Evolutionary conservation across 2,329 filamentous ascomycete species (phyloP).

Genomic region (Neofusicoccum laricinum): DNA sequence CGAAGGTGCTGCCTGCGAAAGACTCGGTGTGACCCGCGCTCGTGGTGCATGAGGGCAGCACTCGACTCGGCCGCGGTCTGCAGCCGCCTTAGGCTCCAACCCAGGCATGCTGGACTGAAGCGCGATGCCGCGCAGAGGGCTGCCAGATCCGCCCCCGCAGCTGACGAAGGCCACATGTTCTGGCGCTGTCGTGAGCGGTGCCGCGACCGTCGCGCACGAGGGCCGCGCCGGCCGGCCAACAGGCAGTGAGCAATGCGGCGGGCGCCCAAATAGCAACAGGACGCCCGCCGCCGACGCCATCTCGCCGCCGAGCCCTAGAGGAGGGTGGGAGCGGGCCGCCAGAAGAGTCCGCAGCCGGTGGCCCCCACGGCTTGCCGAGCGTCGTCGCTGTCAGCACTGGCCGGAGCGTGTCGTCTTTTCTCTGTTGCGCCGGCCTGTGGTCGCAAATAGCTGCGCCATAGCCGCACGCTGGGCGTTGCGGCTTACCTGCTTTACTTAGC

Average conservation of each 20-base stretch:
- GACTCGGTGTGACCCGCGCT: neutral
- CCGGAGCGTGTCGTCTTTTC: neutral
- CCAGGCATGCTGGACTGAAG: neutral
- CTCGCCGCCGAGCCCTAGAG: neutral
- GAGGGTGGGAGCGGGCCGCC: neutral
- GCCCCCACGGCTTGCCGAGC: slow-evolving; percentile 3
- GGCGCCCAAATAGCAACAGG: neutral
- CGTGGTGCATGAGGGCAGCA: neutral
- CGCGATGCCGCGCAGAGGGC: neutral
- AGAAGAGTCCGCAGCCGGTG: neutral
- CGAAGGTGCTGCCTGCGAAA: neutral
- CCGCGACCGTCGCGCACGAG: neutral
- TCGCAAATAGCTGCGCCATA: slow-evolving; percentile 9
- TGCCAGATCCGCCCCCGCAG: neutral
- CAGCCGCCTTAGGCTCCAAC: neutral
- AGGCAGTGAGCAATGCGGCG: neutral
- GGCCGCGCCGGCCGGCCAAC: neutral
- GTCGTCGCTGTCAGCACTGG: neutral
- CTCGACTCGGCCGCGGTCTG: neutral
- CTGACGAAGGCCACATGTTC: neutral
- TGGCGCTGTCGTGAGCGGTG: neutral
- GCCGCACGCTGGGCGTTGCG: neutral
- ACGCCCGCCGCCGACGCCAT: slow-evolving; percentile 2
- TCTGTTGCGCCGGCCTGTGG: neutral
- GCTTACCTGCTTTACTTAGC: slow-evolving; percentile 4